Base-by-base conservation (phyloP, 2,329 filamentous ascomycete genomes). In the Fusarium sp. region DNA sequence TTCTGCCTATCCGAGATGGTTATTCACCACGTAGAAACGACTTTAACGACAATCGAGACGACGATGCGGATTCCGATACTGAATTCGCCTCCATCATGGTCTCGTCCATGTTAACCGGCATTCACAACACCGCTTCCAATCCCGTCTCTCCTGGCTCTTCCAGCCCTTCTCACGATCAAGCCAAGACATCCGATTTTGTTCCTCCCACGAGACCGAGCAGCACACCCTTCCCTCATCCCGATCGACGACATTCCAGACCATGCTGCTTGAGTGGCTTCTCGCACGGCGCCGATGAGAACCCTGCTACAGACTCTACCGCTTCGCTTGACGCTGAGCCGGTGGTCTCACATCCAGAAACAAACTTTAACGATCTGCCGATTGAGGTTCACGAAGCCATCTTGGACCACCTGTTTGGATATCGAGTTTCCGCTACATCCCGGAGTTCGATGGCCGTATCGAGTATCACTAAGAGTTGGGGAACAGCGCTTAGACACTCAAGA, bases 321-420 rank as follows among this genome's bases (percentile, higher is more conserved):
- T 50, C 60, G 27, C 50, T 65, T 13, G 66, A 65, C 20, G 71
- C 70, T 20, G 70, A 77, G 18, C 58, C 65, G 2, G 21, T 59
- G 14, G 32, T 56, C 23, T 64, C 69, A 47, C 69, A 62, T 4
- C 72, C 72, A 16, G 66, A 75, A 13, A 76, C 66, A 8, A 82
- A 83, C 55, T 79, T 88, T 50, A 80, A 83, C 46, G 78, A 87
- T 66, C 81, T 93, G 3, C 91, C 91, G 2, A 84, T 87, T 58
- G 91, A 93, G 77, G 91, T 93, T 14, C 90, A 92, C 75, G 90
- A 92, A 73, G 87, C 87, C 58, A 90, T 93, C 56, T 81, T 93
- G 16, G 91, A 93, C 76, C 87, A 92, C 70, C 80, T 93, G 3
- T 92, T 93, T 72, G 91, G 90, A 5, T 89, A 90, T 63, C 86